phyloP scores from a whole-genome alignment of 371 early-diverging fungal genomes.

The Sporodiniella umbellata region DNA sequence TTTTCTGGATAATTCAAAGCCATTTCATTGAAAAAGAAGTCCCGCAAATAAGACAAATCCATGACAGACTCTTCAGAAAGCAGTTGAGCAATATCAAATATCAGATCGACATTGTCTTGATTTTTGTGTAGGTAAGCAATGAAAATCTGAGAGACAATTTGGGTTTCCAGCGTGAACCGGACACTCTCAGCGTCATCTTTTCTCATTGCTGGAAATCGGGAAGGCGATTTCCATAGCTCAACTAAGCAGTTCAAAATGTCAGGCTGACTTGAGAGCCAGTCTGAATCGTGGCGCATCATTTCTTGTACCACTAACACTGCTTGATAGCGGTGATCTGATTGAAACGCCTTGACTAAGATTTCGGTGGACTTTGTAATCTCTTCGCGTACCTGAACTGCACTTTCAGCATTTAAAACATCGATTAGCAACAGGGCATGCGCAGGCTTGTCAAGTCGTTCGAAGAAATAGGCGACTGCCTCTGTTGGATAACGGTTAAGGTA shows the following conservation, averaged over 20 bases:
- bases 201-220: slow-evolving; percentile 48
- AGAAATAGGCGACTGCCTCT: slow-evolving; percentile 86
- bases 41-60: slow-evolving; percentile 68
- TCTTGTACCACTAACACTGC: slow-evolving; percentile 68
- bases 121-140: slow-evolving; percentile 59
- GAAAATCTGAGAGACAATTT: slow-evolving; percentile 68
- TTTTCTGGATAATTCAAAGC: slow-evolving; percentile 53
- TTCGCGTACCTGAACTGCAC: slow-evolving; percentile 65
- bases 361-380: slow-evolving; percentile 64
- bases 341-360: slow-evolving; percentile 45
- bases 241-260: slow-evolving; percentile 53
- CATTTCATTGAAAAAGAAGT: slow-evolving; percentile 71
- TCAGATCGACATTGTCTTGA: slow-evolving; percentile 64
- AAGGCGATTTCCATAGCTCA: slow-evolving; percentile 52
- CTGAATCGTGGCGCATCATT: slow-evolving; percentile 52
- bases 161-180: slow-evolving; percentile 50
- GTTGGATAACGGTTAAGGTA: slow-evolving; percentile 85
- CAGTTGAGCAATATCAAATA: slow-evolving; percentile 77
- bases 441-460: slow-evolving; percentile 62
- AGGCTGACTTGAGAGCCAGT: slow-evolving; percentile 54
- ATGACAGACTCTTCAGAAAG: slow-evolving; percentile 70
- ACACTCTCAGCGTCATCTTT: slow-evolving; percentile 53
- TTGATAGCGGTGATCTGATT: slow-evolving; percentile 41
- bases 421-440: slow-evolving; percentile 68
- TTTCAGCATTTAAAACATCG: slow-evolving; percentile 58